A percentile compares a stretch with the other conserved stretches of the same genome.
Conservation (phyloP, 495 filamentous ascomycete genomes). For the Parachaetomium inaequale region DNA sequence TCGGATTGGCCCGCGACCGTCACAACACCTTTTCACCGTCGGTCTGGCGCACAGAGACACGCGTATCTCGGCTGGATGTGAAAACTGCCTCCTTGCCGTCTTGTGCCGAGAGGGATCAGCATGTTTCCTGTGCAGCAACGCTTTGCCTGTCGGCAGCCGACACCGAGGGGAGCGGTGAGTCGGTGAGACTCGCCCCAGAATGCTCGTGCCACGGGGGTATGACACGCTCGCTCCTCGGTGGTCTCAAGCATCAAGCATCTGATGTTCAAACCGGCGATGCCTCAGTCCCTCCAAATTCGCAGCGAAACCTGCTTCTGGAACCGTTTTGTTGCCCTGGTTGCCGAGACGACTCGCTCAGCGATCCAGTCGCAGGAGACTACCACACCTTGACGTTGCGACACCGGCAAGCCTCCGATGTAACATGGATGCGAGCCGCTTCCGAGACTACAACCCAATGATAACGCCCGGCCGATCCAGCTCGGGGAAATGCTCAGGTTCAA, state of each 20-base stretch:
- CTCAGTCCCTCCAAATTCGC: not conserved
- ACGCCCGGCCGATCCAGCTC: not conserved
- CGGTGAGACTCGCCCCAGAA: no score
- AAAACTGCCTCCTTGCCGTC: not conserved
- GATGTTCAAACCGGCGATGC: no score
- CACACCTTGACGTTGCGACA: not conserved
- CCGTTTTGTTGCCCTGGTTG: not conserved
- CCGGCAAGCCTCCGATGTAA: not conserved
- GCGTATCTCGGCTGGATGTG: not conserved
- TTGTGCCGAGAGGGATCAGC: not conserved
- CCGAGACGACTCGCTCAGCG: not conserved
- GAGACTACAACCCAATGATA: slow-evolving; percentile 8
- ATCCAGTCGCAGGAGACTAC: not conserved
- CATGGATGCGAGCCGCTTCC: slow-evolving; percentile 1
- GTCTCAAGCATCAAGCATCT: no score
- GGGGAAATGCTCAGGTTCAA: slow-evolving; percentile 15
- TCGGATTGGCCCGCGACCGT: slow-evolving; percentile 20
- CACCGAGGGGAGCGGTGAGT: not conserved
- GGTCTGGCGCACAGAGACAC: slow-evolving; percentile 1
- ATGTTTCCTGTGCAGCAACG: not conserved
- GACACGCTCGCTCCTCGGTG: no score
- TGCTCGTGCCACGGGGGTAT: no score
- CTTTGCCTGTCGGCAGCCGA: not conserved
- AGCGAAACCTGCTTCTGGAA: not conserved
- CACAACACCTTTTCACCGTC: slow-evolving; percentile 8